Evolutionary conservation across 2,329 filamentous ascomycete species (phyloP), one percentile per base, ranked within the genome.

Genomic region (Arthrinium puccinioides): DNA sequence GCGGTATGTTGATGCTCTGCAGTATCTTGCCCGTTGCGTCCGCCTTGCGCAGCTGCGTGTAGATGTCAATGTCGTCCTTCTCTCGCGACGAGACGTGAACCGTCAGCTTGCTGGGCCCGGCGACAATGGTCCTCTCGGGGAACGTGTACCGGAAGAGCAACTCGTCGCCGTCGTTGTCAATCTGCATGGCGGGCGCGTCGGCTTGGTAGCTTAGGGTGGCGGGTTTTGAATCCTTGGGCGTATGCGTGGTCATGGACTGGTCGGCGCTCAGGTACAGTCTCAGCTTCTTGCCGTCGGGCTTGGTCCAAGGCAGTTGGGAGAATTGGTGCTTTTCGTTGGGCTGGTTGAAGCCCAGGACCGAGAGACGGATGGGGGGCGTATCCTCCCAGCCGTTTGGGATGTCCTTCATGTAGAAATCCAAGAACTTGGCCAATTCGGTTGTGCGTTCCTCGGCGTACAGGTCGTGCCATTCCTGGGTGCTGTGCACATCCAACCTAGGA

Each of bases 391-490:
- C 44, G 26, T 46, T 46, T 9, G 41, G 19, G 7, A 37, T 21
- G 20, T 33, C 36, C 29, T 49, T 47, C n/a, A 42, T 19, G 26
- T 48, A 52, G 4, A 28, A 37, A 24, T 48, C 44, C 15, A 47
- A 50, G 42, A 37, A 51, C 31, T 28, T 20, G 10, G 46, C 45
- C 4, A 55, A 32, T 8, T 56, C 50, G 14, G 53, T 44, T 0
- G 27, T 50, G 1, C 41, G 28, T 5, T 44, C 37, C 2, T 35
- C 21, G 7, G 21, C 39, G 34, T 56, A 57, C 1, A 57, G n/a
- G 29, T 57, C 53, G 19, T 48, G 41, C 52, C 54, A 55, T 24
- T 57, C 53, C 23, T 55, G 51, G 0, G 48, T 48, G 1, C 40
- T 23, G 29, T 56, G 53, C 1, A 55, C 39, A 6, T 44, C 43